Base-by-base conservation (phyloP, 139 green algal genomes). In the Ettlia oleoabundans region DNA sequence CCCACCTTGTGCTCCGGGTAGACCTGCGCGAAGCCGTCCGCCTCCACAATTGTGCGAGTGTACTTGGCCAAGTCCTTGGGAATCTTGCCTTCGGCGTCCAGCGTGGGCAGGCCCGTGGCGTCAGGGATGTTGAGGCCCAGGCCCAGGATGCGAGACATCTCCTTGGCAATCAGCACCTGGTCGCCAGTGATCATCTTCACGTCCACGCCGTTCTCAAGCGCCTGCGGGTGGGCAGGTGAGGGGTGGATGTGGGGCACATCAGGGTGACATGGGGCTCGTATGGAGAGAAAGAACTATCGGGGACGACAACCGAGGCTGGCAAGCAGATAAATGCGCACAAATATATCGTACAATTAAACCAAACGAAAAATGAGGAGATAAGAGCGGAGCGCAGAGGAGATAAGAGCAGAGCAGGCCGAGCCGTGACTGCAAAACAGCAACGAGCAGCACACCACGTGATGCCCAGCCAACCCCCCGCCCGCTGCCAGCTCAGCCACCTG, bases 151-250 rank as follows among this genome's bases (percentile, higher is more conserved):
- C 94, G 89, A 18, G 87, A 87, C 41, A 93, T 98, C 88, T 98
- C 94, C 84, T 93, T 96, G 55, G 93, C 94, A 76, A 98, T 98
- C 21, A 94, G 85, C 41, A 86, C 71, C 82, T 98, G 92, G 84
- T 98, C 94, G 35, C 94, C 93, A 51, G 93, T 95, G 67, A 97
- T 94, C 94, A 98, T 97, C 89, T 98, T 98, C 22, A 98, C 94
- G 62, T 94, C 90, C 32, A 97, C 91, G 22, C 94, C 94, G 40
- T 92, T 88, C 82, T 91, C 90, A 81, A 94, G 83, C 0, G 93
- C 92, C 35, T 82, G 62, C 41, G 33, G 64, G 30, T 3, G 22
- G 72, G 51, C 3, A 33, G 47, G 19, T 32, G 21, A 10, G 4
- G 66, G 37, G 37, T 6, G 37, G 37, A 42, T 2, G 8, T 21